Percentiles rank a stretch among this genome's conserved stretches.
phyloP scores from a whole-genome alignment of 2,329 filamentous ascomycete genomes.

The Exophiala sideris region DNA sequence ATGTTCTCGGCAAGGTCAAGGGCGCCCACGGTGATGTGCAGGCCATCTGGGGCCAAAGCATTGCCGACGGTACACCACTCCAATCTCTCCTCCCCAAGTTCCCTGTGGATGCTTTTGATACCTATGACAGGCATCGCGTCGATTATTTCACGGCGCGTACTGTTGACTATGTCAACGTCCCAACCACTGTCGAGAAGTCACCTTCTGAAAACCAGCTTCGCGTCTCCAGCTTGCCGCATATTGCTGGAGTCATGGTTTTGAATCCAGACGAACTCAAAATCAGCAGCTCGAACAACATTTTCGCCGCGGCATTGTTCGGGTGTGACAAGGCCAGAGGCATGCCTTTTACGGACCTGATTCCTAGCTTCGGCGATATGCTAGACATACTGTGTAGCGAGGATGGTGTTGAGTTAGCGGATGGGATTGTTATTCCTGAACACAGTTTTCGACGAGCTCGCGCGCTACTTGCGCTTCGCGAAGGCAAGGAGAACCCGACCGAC shows the following conservation, averaged over 20 bases:
- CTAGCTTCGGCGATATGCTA: conserved; percentile 80
- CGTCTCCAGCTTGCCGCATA: conserved; percentile 92
- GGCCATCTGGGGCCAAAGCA: conserved; percentile 73
- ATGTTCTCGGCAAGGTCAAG: conserved; percentile 71
- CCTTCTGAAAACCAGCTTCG: conserved; percentile 68
- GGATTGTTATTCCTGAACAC: conserved; percentile 95
- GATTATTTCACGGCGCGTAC: conserved; percentile 85
- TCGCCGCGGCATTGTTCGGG: conserved; percentile 88
- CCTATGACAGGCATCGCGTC: conserved; percentile 43
- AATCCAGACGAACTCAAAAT: conserved; percentile 74
- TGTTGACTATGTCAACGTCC: conserved; percentile 73
- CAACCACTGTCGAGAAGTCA: conserved; percentile 74
- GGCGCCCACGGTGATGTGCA: conserved; percentile 71
- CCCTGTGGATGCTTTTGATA: conserved; percentile 58
- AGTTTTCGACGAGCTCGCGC: conserved; percentile 88
- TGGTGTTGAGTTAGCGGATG: conserved; percentile 76
- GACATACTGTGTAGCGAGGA: conserved; percentile 82
- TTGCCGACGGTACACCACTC: conserved; percentile 68
- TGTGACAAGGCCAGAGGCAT: conserved; percentile 79
- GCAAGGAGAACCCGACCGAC: conserved; percentile 71
- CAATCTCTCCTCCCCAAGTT: conserved; percentile 76
- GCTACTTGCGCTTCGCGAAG: conserved; percentile 77
- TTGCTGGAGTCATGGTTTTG: conserved; percentile 92
- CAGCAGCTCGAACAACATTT: conserved; percentile 90
- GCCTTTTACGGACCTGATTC: conserved; percentile 75